phyloP scores from a whole-genome alignment of 2,329 filamentous ascomycete species.

The Aspergillus neotritici region DNA sequence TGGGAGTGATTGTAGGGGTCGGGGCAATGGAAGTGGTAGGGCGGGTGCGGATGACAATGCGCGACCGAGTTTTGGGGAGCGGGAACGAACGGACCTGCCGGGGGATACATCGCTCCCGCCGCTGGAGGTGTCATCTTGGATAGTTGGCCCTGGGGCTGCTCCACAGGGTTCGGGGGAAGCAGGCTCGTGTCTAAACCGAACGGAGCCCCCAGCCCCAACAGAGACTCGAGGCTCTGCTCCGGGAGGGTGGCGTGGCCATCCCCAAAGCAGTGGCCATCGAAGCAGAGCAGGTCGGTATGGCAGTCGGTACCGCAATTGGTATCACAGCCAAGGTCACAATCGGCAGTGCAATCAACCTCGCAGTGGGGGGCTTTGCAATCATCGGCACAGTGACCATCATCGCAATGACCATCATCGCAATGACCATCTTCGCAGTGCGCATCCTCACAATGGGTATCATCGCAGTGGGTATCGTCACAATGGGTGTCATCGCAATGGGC shows the following conservation, averaged over 20 bases:
- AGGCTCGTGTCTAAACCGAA: slow-evolving; percentile 26
- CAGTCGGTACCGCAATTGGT: too few relatives aligned
- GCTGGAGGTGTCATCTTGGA: slow-evolving; percentile 17
- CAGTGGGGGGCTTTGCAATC: too few relatives aligned
- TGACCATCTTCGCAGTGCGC: too few relatives aligned
- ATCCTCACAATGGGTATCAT: too few relatives aligned
- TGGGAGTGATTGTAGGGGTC: slow-evolving; percentile 24
- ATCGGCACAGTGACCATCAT: too few relatives aligned
- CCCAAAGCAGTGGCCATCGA: slow-evolving; percentile 34
- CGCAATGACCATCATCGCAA: too few relatives aligned
- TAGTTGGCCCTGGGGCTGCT: slow-evolving; percentile 15
- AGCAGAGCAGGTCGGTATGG: slow-evolving; percentile 30
- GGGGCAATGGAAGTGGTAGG: slow-evolving; percentile 26
- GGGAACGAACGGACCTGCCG: slow-evolving; percentile 13
- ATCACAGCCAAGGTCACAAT: too few relatives aligned
- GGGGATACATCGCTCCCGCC: slow-evolving; percentile 10
- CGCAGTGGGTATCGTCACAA: slow-evolving; percentile 14
- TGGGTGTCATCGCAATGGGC: slow-evolving; percentile 21
- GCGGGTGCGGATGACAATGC: slow-evolving; percentile 21
- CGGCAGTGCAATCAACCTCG: too few relatives aligned
- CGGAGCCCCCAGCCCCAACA: slow-evolving; percentile 29
- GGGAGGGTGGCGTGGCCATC: slow-evolving; percentile 13
- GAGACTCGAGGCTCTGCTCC: slow-evolving; percentile 26
- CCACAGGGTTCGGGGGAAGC: slow-evolving; percentile 19
- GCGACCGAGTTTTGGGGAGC: slow-evolving; percentile 18